Evolutionary conservation across 2,329 filamentous ascomycete species (phyloP), one percentile per base, ranked within the genome.

Genomic region (Cercospora sp.): DNA sequence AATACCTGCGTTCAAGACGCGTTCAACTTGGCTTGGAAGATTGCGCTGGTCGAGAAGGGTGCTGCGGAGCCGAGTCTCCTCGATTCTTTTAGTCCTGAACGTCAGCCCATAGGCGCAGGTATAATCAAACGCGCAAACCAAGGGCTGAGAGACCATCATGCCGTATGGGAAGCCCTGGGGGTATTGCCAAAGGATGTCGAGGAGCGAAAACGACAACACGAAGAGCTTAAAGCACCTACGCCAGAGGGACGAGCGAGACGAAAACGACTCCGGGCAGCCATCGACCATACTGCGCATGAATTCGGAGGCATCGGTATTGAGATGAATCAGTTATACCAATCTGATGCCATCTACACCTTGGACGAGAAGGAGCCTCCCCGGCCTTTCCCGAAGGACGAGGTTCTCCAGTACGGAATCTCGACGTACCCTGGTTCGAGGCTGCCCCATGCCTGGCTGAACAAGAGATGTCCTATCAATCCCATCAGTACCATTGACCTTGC

Each of bases 361-460:
- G 75, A 78, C 61, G 76, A 78, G 66, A 73, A 72, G 51, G 64
- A 69, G 21, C 69, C 71, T 8, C 70, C 67, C n/a, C 66, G 63
- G 24, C 66, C 71, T 16, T 69, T 68, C 18, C 75, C 76, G 3
- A 69, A 65, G 16, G 74, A 76, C 57, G 69, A 69, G 24, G 73
- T 75, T 10, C 66, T 76, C 60, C 62, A 73, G 37, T 70, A 75
- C 40, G 74, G 76, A 55, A 67, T 76, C 12, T 74, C 71, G 61
- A 89, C 88, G 2, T 88, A 84, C 71, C 88, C 88, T 0, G 89
- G 88, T 7, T 81, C 81, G 32, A 80, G 88, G 2, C 77, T 90
- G 24, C 88, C 89, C 5, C 88, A 91, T 76, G 87, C 82, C 0
- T 90, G 88, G 88, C 78, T 90, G 16, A 88, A 77, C 81, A 81